Evolutionary conservation across 306 rosid species (phyloP).

Genomic region (Quercus robur): DNA sequence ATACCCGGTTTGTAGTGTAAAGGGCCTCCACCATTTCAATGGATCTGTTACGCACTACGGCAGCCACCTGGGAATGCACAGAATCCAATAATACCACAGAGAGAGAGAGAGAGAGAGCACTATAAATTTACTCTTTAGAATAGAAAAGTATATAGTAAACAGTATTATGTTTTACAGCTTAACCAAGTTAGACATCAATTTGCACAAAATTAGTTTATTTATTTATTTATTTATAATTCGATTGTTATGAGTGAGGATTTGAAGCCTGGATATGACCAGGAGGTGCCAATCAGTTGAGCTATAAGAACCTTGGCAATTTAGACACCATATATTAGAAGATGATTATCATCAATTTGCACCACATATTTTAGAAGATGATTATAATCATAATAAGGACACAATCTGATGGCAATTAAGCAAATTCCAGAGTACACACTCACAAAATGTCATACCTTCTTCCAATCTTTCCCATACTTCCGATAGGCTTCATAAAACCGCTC

Average conservation of each 20-base stretch:
- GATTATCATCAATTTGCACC: not conserved
- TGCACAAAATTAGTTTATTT: not conserved
- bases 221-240: too few species aligned
- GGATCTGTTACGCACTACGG: conserved; percentile 45
- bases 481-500: conserved; percentile 81
- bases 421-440: conserved; percentile 1
- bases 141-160: not conserved
- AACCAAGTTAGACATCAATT: not conserved
- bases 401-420: not conserved
- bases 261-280: too few species aligned
- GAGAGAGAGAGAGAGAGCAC: not conserved
- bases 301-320: too few species aligned
- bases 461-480: conserved; percentile 75
- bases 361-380: conserved; percentile 2
- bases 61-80: conserved; percentile 60
- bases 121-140: not conserved
- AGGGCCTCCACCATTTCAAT: conserved; percentile 78
- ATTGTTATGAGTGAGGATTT: too few species aligned
- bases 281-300: too few species aligned
- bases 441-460: conserved; percentile 66
- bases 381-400: not conserved
- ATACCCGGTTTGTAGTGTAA: conserved; percentile 67
- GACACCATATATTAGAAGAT: too few species aligned
- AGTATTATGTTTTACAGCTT: not conserved
- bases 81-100: conserved; percentile 10